Percentiles rank a stretch among this genome's conserved stretches.
Evolutionary conservation across 495 filamentous ascomycete genomes (phyloP).

Genomic region (Aspergillus heteromorphus): DNA sequence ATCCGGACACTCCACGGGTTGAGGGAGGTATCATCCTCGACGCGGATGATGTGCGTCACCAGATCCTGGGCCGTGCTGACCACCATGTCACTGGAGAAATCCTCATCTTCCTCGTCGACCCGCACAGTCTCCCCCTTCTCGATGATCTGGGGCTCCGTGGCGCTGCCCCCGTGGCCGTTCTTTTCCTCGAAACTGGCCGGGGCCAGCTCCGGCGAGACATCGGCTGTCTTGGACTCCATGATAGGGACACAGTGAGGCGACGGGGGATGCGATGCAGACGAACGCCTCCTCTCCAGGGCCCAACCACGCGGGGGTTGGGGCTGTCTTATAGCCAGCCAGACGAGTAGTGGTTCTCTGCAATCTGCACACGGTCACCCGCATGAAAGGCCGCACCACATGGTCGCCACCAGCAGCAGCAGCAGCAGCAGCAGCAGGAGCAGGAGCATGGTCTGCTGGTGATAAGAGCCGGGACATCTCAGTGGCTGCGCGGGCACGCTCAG

Average conservation of each 20-base stretch:
- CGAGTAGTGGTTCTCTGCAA: too few relatives aligned
- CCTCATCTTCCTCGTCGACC: background rate
- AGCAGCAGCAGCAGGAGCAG: background rate
- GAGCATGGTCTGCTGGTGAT: background rate
- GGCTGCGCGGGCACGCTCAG: background rate
- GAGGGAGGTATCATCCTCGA: background rate
- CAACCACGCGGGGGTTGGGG: background rate
- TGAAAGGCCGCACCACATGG: too few relatives aligned
- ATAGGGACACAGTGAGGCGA: background rate
- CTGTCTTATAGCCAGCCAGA: too few relatives aligned
- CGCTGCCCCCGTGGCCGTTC: background rate
- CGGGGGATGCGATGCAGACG: background rate
- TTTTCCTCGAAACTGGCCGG: background rate
- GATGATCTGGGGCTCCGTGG: background rate
- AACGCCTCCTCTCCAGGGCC: background rate
- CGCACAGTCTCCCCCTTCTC: background rate
- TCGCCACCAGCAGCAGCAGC: background rate
- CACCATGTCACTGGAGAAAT: background rate
- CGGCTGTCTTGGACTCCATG: background rate
- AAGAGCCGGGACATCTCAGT: background rate
- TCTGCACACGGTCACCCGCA: too few relatives aligned
- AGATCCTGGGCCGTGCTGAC: background rate
- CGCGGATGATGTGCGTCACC: background rate
- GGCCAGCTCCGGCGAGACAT: background rate
- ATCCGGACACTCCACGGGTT: conserved; percentile 1